Base-by-base conservation (phyloP, 2,329 filamentous ascomycete genomes). In the Stemphylium beticola region DNA sequence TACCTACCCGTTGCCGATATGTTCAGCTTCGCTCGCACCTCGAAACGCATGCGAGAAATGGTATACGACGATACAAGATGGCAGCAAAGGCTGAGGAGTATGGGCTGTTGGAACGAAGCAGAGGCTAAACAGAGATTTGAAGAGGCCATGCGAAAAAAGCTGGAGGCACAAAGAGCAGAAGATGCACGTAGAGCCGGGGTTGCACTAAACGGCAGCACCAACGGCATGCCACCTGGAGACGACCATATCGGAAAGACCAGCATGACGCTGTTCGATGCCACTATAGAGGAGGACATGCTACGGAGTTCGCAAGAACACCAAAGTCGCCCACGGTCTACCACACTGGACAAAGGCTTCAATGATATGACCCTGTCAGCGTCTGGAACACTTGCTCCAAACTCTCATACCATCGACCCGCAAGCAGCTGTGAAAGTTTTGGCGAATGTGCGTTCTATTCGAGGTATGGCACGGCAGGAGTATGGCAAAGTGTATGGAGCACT, bases 1-100 rank as follows among this genome's bases (percentile, higher is more conserved):
- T 92, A 96, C 78, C 85, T 98, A 34, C 89, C 91, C 34, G 84
- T 96, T 24, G 80, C 88, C 56, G 93, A 97, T 74, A 87, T 96
- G 68, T 85, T 98, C 73, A 86, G 87, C 64, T 93, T 92, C 72
- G 93, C 95, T 39, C 87, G 89, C 60, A 87, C 90, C 20, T 96
- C 92, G 54, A 89, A 86, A 71, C 90, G 91, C 57, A 86, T 98
- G 83, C 89, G 90, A 72, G 95, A 99, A 77, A 99, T 99, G 93
- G 93, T 97, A 3, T 99, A 98, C 77, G 95, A 99, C 74, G 95
- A 99, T 75, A 91, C 92, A 44, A 85, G 93, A 79, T 99, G 95
- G 95, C 90, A 98, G 34, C 87, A 91, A 60, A 85, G 91, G 60
- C 77, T 99, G 49, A 90, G 90, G 72, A 87, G 84, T 54, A 96